Evolutionary conservation across 2,329 filamentous ascomycete species (phyloP).

Genomic region (Dactylellina parvicollis): DNA sequence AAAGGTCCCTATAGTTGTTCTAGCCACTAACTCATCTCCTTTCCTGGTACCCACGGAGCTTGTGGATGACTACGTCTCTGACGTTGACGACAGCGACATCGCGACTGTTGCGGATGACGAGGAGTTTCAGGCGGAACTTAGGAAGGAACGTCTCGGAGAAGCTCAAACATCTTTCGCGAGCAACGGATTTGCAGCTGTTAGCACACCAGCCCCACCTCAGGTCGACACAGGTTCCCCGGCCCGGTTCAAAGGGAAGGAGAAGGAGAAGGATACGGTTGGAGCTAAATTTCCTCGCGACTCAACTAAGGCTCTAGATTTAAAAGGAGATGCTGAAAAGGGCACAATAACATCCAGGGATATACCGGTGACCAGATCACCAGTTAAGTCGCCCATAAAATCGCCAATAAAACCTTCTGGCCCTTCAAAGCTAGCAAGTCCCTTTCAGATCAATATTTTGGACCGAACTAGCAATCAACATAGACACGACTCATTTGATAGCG

Average conservation of each 20-base stretch:
- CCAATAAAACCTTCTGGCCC: neutral
- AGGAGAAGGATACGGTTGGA: neutral
- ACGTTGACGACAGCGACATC: constrained; percentile 44
- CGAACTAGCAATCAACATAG: neutral
- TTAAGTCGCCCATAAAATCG: neutral
- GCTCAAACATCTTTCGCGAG: neutral
- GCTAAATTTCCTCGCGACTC: neutral
- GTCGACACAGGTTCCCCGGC: neutral
- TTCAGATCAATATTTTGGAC: neutral
- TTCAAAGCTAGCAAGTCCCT: constrained; percentile 16
- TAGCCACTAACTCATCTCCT: neutral
- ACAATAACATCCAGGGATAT: neutral
- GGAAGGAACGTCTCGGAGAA: constrained; percentile 46
- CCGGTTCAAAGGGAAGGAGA: neutral
- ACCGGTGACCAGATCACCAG: neutral
- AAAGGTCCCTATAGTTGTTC: neutral
- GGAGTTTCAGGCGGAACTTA: constrained; percentile 52
- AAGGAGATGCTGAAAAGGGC: neutral
- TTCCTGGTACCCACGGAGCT: neutral
- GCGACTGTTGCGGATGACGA: constrained; percentile 49
- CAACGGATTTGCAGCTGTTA: neutral
- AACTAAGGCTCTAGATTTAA: neutral
- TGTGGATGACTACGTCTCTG: constrained; percentile 41
- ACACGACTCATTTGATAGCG: constrained; percentile 24
- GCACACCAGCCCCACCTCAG: neutral